phyloP scores from a whole-genome alignment of 2,329 filamentous ascomycete genomes.

The Xylaria sp. region DNA sequence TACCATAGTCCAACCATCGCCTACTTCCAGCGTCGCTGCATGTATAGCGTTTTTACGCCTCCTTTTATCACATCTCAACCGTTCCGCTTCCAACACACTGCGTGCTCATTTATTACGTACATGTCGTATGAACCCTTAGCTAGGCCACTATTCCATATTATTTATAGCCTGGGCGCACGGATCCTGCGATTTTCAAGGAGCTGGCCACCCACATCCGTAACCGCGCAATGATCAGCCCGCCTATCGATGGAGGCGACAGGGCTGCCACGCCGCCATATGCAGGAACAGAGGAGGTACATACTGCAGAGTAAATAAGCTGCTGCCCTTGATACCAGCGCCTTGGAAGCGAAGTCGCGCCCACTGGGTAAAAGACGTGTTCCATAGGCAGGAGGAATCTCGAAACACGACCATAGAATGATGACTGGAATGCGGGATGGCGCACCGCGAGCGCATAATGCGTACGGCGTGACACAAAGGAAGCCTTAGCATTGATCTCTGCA shows the following conservation, averaged over 20 bases:
- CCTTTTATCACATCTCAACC: not conserved
- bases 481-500: too few relatives aligned
- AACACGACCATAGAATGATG: conserved; percentile 18
- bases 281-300: not conserved
- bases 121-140: not conserved
- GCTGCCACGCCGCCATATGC: not conserved
- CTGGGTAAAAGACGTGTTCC: not conserved
- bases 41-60: not conserved
- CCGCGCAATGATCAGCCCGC: not conserved
- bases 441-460: conserved; percentile 6
- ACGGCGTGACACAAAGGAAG: conserved; percentile 8
- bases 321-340: not conserved
- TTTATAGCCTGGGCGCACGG: not conserved
- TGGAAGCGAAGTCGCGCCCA: not conserved
- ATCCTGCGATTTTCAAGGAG: not conserved
- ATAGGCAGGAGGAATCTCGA: conserved; percentile 15
- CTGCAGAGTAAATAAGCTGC: too few relatives aligned
- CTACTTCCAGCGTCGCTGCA: not conserved
- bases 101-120: not conserved
- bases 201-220: not conserved
- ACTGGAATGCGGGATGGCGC: conserved; percentile 13
- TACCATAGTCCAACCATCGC: too few relatives aligned
- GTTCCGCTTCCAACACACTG: not conserved
- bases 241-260: not conserved
- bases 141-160: not conserved